Base-by-base conservation (phyloP, 345 rosid species). In the Alliaria petiolata region DNA sequence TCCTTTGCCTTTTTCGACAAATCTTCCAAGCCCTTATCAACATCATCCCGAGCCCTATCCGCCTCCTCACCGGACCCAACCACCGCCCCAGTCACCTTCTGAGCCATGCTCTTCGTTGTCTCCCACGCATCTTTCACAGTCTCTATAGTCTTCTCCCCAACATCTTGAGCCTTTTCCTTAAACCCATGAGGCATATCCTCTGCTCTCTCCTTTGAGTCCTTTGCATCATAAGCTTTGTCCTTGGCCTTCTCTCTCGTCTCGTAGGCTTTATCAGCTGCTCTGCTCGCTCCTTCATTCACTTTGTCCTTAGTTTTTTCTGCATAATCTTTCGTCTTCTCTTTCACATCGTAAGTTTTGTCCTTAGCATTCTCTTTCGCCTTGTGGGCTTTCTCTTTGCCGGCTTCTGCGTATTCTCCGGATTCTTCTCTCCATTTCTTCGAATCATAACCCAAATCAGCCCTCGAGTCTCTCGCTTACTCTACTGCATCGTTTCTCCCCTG, bases 41-140 rank as follows among this genome's bases (percentile, higher is more conserved):
- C 68, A 71, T 77, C 78, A 60, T 67, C 57, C 5, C 50, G 7
- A 8, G 74, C 64, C 42, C 1, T 67, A 52, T 75, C 76, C 2
- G 35, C 76, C 8, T 77, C 71, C 42, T 77, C 80, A 58, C 71
- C 69, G 0, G 76, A 71, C 42, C 80, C 80, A 65, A 77, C 69
- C 8, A 77, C 80, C 0, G 76, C 72, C 56, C 71, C 76, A 2
- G 80, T 71, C 55, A 77, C 80, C 57, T 71, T 77, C 36, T 77
- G 71, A 51, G 76, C 80, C 4, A 76, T 71, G 50, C 6, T 65
- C 64, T 77, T 77, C 0, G 72, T 72, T 1, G 57, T 43, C 72
- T 77, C 76, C 80, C 69, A 77, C 4, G n/a, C 80, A 28, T 65
- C 80, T 64, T 76, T 70, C 50, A 76, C 80, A 46, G 80, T 76